These are phyloP conservation scores for Eustoma russellianum DNA, from an alignment of 257 asterid species.

Conservation along the genomic window DNA sequence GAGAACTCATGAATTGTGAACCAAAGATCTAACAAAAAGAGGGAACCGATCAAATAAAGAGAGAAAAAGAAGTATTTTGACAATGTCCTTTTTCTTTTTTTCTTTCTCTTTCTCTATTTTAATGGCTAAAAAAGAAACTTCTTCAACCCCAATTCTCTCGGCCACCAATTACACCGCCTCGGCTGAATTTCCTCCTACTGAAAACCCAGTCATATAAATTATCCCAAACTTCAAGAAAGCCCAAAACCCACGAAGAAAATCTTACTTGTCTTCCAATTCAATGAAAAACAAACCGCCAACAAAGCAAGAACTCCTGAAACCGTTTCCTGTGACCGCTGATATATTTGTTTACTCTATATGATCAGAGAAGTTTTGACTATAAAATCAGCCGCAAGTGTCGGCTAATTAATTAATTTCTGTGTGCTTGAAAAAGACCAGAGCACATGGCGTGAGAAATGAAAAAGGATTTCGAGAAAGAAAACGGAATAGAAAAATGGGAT, in stretches of 20 bases:
- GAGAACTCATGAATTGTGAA: slow-evolving; percentile 33
- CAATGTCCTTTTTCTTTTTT: no score
- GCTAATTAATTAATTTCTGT: neutral
- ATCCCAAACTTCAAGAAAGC: slow-evolving; percentile 13
- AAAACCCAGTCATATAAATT: slow-evolving; percentile 16
- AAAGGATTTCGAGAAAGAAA: neutral
- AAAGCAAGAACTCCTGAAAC: slow-evolving; percentile 4
- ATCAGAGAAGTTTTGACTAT: slow-evolving; percentile 1
- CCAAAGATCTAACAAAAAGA: neutral
- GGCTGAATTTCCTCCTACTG: slow-evolving; percentile 27
- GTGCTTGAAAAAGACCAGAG: neutral
- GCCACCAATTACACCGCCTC: slow-evolving; percentile 26
- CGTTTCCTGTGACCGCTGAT: no score
- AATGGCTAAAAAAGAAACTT: neutral
- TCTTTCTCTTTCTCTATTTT: neutral
- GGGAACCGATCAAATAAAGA: no score
- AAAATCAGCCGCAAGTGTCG: slow-evolving; percentile 14
- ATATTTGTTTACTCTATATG: slow-evolving; percentile 2
- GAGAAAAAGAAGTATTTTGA: neutral
- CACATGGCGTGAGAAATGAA: neutral
- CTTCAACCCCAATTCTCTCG: slow-evolving; percentile 16
- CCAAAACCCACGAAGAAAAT: slow-evolving; percentile 5
- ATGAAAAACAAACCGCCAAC: slow-evolving; percentile 12
- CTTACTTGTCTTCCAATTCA: slow-evolving; percentile 23
- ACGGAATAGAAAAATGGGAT: neutral